Percentiles rank a stretch among this genome's conserved stretches.
These are phyloP conservation scores for Lathyrus aphaca DNA, from an alignment of 306 rosid genomes.

Conservation along the genomic window DNA sequence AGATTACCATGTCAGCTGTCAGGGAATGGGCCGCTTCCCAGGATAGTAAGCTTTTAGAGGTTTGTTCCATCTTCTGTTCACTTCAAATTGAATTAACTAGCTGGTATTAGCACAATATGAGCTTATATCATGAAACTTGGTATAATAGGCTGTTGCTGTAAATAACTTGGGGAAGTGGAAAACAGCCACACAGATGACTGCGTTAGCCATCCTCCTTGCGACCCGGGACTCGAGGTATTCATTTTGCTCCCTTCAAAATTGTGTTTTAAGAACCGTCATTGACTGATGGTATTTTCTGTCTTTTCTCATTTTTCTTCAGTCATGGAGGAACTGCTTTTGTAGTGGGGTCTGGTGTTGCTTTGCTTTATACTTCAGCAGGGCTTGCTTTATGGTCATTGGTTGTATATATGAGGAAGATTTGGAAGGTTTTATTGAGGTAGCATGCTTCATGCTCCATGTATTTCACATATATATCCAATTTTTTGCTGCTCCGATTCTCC, in stretches of 20 bases:
- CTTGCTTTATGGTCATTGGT: conserved; percentile 93
- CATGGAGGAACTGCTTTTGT: conserved; percentile 70
- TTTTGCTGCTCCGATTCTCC: conserved; percentile 16
- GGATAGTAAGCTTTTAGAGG: conserved; percentile 88
- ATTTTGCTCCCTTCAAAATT: no score
- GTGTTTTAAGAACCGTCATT: neutral
- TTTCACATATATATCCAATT: conserved; percentile 32
- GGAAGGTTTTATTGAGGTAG: conserved; percentile 78
- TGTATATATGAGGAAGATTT: conserved; percentile 85
- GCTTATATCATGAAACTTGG: conserved; percentile 21
- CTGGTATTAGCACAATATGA: conserved; percentile 11
- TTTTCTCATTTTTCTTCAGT: conserved; percentile 47
- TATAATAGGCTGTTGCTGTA: conserved; percentile 90
- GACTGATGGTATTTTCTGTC: conserved; percentile 8
- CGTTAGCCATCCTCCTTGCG: conserved; percentile 82
- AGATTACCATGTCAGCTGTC: conserved; percentile 99
- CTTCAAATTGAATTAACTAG: conserved; percentile 25
- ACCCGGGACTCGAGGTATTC: conserved; percentile 85
- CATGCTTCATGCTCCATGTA: conserved; percentile 34
- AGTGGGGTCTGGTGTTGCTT: conserved; percentile 71
- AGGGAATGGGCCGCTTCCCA: conserved; percentile 99
- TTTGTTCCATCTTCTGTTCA: conserved; percentile 45
- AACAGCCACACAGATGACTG: conserved; percentile 96
- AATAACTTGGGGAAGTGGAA: conserved; percentile 99
- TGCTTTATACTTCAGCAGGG: conserved; percentile 94